phyloP scores from a whole-genome alignment of 768 basidiomycete species.

The Kwoniella sp. region DNA sequence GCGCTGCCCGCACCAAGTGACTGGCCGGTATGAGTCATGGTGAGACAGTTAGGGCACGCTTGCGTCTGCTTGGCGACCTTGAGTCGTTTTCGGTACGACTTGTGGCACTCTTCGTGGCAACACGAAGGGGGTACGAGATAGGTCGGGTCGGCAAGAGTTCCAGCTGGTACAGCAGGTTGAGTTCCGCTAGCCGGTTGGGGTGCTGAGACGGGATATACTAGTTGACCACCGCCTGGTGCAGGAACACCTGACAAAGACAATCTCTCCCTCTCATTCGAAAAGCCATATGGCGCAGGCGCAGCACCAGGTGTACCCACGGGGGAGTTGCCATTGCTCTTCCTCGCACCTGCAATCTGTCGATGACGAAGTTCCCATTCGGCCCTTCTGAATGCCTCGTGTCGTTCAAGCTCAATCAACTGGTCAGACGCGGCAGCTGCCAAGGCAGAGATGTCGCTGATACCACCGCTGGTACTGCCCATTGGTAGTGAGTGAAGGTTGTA shows the following conservation, averaged over 20 bases:
- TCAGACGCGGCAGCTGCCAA: conserved; percentile 71
- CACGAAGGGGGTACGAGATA: conserved; percentile 58
- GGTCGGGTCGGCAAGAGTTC: conserved; percentile 56
- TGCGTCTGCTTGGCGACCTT: conserved; percentile 56
- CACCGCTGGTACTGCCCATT: conserved; percentile 42
- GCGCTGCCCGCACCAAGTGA: conserved; percentile 13
- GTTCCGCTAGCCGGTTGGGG: conserved; percentile 51
- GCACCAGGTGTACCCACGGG: conserved; percentile 46
- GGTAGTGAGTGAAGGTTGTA: conserved; percentile 38
- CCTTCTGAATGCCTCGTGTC: conserved; percentile 75
- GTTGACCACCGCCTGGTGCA: conserved; percentile 38
- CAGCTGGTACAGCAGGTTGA: conserved; percentile 55
- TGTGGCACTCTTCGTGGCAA: conserved; percentile 60
- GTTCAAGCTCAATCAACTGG: conserved; percentile 85
- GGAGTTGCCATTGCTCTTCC: conserved; percentile 45
- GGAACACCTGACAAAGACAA: conserved; percentile 35
- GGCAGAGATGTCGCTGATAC: conserved; percentile 57
- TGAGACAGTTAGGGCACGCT: conserved; percentile 54
- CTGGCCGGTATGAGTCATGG: conserved; percentile 28
- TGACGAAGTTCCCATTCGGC: conserved; percentile 83
- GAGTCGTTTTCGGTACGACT: conserved; percentile 58
- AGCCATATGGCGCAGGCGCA: conserved; percentile 34
- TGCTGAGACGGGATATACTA: conserved; percentile 54
- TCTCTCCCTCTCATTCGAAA: conserved; percentile 50
- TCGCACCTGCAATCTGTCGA: conserved; percentile 61